These are phyloP conservation scores for Stephanodiscus minutulus DNA, from an alignment of 108 stramenopile genomes.

Conservation along the genomic window DNA sequence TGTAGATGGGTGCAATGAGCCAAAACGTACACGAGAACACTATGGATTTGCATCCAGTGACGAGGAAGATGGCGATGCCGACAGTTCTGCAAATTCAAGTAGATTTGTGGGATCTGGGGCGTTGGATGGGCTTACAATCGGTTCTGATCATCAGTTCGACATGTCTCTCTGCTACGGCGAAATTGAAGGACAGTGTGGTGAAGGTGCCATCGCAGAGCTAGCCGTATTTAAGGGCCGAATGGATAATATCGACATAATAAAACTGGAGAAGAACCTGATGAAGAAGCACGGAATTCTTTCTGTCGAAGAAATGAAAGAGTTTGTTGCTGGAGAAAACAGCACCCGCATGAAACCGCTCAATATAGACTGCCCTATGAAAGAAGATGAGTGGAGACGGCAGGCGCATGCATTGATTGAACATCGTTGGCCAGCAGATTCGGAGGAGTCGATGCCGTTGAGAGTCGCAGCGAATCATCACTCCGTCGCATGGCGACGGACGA, in stretches of 20 bases:
- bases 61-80: slow-evolving; percentile 17
- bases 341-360: slow-evolving; percentile 21
- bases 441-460: slow-evolving; percentile 61
- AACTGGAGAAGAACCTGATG: slow-evolving; percentile 73
- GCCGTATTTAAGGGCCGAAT: slow-evolving; percentile 78
- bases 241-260: slow-evolving; percentile 51
- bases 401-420: slow-evolving; percentile 69
- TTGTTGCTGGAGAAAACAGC: slow-evolving; percentile 24
- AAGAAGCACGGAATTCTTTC: slow-evolving; percentile 68
- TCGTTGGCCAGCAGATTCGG: slow-evolving; percentile 42
- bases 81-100: slow-evolving; percentile 16
- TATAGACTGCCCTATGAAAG: slow-evolving; percentile 39
- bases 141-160: slow-evolving; percentile 82
- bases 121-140: slow-evolving; percentile 83
- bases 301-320: slow-evolving; percentile 18
- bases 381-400: slow-evolving; percentile 60
- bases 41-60: slow-evolving; percentile 23
- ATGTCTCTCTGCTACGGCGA: slow-evolving; percentile 85
- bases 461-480: slow-evolving; percentile 64
- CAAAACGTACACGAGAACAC: slow-evolving; percentile 24
- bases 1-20: slow-evolving; percentile 72
- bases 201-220: slow-evolving; percentile 76
- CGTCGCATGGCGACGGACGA: slow-evolving; percentile 70
- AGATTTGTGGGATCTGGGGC: slow-evolving; percentile 36
- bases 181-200: slow-evolving; percentile 64